Base-by-base conservation (phyloP, 2,329 filamentous ascomycete species). In the Capronia epimyces region DNA sequence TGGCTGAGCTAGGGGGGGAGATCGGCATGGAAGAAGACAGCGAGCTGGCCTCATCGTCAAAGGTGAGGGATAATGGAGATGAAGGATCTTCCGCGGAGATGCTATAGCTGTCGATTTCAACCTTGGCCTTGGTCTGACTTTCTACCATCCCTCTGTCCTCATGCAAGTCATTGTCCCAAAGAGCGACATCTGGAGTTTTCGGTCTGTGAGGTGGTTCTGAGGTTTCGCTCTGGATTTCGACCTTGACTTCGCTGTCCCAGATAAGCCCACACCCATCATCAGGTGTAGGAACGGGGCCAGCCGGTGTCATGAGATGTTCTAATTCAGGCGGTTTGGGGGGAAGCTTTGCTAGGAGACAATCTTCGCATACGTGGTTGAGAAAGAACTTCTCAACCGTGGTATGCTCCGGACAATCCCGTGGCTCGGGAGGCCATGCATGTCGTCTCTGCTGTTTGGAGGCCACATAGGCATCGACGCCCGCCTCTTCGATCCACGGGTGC, bases 341-440 rank as follows among this genome's bases (percentile, higher is more conserved):
- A 10, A 53, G 29, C 22, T 57, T 56, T 36, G 50, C 43, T 10
- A 56, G 36, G 8, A 62, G 43, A 43, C 60, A 62, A 24, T 59
- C 54, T 20, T 62, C 58, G 40, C 58, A 62, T 27, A 62, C 56
- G 12, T 54, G 60, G 31, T 62, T 60, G 10, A 60, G 46, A 29
- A 62, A 62, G n/a, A 50, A 49, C 36, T 47, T 56, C 20, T 57
- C 25, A n/a, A 58, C 52, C 5, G 32, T 49, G 10, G 22, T 29
- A 40, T 53, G 54, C 21, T 48, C 21, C n/a, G 56, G 48, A 43
- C 58, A 60, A 12, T 53, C 20, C 21, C 40, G 45, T 5, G 50
- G 48, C 29, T 54, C 48, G 7, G 43, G 10, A 22, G 43, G 32
- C 21, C 41, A 53, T 22, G 42, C 41, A 24, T 36, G 40, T 29